Evolutionary conservation across 768 basidiomycete species (phyloP).

Genomic region (Boletus subparvulus): DNA sequence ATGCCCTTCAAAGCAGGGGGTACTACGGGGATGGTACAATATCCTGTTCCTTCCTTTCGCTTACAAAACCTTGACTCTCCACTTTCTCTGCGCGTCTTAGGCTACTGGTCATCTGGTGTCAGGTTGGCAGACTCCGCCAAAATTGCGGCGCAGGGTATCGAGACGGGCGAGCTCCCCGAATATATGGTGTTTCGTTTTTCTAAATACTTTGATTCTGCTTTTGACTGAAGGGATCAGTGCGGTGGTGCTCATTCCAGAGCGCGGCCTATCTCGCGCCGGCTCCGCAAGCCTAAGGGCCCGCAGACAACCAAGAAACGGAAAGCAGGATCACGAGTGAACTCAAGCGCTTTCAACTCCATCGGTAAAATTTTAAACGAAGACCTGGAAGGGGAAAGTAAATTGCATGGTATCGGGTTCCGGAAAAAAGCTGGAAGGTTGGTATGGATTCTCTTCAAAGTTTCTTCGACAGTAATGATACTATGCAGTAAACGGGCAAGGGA

Average conservation of each 20-base stretch:
- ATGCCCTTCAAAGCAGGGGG: slow-evolving; percentile 65
- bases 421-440: slow-evolving; percentile 67
- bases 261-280: slow-evolving; percentile 49
- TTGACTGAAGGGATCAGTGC: slow-evolving; percentile 46
- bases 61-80: slow-evolving; percentile 5
- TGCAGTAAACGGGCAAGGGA: slow-evolving; percentile 75
- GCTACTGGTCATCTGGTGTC: slow-evolving; percentile 80
- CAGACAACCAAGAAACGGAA: slow-evolving; percentile 71
- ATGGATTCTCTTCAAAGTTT: not conserved
- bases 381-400: slow-evolving; percentile 36
- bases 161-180: slow-evolving; percentile 65
- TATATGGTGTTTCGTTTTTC: slow-evolving; percentile 53
- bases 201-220: not conserved
- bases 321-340: slow-evolving; percentile 65
- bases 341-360: slow-evolving; percentile 56
- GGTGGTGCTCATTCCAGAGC: slow-evolving; percentile 72
- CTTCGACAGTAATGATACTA: not conserved
- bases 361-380: slow-evolving; percentile 54
- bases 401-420: slow-evolving; percentile 61
- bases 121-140: slow-evolving; percentile 64
- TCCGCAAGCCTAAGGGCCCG: slow-evolving; percentile 53
- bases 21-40: slow-evolving; percentile 79
- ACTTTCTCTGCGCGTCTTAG: slow-evolving; percentile 35
- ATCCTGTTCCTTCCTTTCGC: not conserved
- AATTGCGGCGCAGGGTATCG: slow-evolving; percentile 50